A percentile compares a stretch with the other conserved stretches of the same genome.
Conservation (phyloP, 352 stramenopile genomes). For the Peronospora tabacina region DNA sequence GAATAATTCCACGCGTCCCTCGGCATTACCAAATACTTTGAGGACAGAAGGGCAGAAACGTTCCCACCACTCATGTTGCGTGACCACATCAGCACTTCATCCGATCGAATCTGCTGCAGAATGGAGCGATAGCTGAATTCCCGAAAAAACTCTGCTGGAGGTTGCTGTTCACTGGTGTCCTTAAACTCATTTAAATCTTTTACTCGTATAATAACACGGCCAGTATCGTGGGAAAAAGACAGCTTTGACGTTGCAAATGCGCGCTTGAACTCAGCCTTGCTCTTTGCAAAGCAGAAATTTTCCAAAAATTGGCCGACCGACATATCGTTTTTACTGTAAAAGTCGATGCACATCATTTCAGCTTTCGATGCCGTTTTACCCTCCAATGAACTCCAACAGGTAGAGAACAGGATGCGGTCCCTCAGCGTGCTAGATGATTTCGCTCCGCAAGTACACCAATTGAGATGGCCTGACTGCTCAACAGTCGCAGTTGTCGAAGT, state of each 20-base stretch:
- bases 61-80: slow-evolving; percentile 26
- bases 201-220: slow-evolving; percentile 58
- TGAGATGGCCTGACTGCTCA: slow-evolving; percentile 26
- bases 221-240: slow-evolving; percentile 78
- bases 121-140: slow-evolving; percentile 58
- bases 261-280: slow-evolving; percentile 66
- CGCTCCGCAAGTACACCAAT: slow-evolving; percentile 54
- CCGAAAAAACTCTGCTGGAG: slow-evolving; percentile 45
- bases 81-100: slow-evolving; percentile 64
- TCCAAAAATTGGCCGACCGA: slow-evolving; percentile 76
- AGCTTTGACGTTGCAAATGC: slow-evolving; percentile 74
- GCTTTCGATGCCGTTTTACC: slow-evolving; percentile 70
- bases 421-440: slow-evolving; percentile 49
- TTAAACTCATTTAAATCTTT: slow-evolving; percentile 70
- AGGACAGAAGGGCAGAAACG: slow-evolving; percentile 26
- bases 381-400: slow-evolving; percentile 76
- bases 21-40: slow-evolving; percentile 50
- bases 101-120: slow-evolving; percentile 49
- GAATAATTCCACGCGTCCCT: slow-evolving; percentile 78
- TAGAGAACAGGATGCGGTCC: slow-evolving; percentile 75
- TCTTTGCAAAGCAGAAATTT: slow-evolving; percentile 69
- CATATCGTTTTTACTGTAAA: slow-evolving; percentile 79
- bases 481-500: slow-evolving; percentile 19
- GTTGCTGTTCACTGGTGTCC: slow-evolving; percentile 43
- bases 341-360: slow-evolving; percentile 87